Percentiles rank a stretch among this genome's conserved stretches.
Evolutionary conservation across 108 stramenopile species (phyloP).

Genomic region (Nitzschia sp.): DNA sequence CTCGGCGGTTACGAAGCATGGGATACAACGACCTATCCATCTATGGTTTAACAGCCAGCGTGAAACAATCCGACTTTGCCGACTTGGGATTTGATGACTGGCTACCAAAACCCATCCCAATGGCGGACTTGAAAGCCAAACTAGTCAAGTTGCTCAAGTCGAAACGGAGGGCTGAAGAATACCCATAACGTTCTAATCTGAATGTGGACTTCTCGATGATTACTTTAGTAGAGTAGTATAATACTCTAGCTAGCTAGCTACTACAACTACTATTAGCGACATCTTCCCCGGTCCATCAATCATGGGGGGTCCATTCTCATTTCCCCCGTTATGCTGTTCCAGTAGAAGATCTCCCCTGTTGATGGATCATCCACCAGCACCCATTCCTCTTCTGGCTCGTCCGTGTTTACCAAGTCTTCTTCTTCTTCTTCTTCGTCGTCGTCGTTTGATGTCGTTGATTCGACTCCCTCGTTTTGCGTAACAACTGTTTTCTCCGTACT

Average conservation of each 20-base stretch:
- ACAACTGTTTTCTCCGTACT: background rate
- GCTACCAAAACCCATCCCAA: slow-evolving; percentile 28
- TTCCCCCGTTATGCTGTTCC: slow-evolving; percentile 7
- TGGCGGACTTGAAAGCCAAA: slow-evolving; percentile 21
- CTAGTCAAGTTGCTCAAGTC: background rate
- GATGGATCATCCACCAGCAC: slow-evolving; percentile 6
- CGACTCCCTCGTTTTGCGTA: background rate
- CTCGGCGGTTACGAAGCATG: slow-evolving; percentile 1
- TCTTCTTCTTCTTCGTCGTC: background rate
- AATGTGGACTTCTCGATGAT: background rate
- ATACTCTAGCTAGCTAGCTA: background rate
- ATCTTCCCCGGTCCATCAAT: background rate
- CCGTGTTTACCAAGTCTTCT: background rate
- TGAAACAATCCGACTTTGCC: slow-evolving; percentile 13
- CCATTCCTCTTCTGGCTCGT: slow-evolving; percentile 4
- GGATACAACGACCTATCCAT: slow-evolving; percentile 19
- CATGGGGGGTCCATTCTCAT: too few species aligned
- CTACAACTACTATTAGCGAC: background rate
- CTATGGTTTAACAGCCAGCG: slow-evolving; percentile 48
- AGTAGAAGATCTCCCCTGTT: background rate
- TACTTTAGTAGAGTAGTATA: background rate
- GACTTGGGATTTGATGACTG: slow-evolving; percentile 28
- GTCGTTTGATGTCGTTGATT: background rate
- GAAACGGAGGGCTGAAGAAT: background rate
- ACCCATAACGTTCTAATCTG: background rate